phyloP scores from a whole-genome alignment of 2,329 filamentous ascomycete species.

The Colletotrichum horii region DNA sequence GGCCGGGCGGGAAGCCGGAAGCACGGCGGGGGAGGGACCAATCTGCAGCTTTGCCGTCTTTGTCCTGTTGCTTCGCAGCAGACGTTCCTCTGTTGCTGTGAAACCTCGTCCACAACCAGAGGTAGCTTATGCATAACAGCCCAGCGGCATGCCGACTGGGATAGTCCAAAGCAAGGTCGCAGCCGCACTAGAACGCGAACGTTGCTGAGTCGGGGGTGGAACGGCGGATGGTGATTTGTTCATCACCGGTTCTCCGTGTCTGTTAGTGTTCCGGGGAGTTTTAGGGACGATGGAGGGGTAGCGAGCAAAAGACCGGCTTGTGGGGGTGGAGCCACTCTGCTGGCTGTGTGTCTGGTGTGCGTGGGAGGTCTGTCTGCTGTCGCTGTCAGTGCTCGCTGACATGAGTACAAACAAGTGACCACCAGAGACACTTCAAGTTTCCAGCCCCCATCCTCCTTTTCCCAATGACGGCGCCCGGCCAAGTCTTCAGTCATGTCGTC shows the following conservation, averaged over 20 bases:
- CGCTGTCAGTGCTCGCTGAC: neutral
- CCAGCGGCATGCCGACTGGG: neutral
- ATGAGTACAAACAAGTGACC: neutral
- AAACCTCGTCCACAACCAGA: neutral
- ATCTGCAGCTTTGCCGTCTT: neutral
- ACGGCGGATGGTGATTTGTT: neutral
- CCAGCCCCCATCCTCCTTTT: neutral
- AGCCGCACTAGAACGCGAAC: neutral
- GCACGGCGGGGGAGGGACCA: neutral
- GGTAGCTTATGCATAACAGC: neutral
- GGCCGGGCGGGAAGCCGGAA: slow-evolving; percentile 1
- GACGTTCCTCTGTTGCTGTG: neutral
- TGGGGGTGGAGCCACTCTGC: slow-evolving; percentile 1
- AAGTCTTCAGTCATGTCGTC: neutral
- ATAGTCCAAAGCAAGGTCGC: neutral
- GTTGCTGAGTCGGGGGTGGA: neutral
- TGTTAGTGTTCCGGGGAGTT: neutral
- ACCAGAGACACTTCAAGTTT: neutral
- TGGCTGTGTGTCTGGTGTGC: neutral
- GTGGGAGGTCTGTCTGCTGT: neutral
- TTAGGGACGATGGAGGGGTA: neutral
- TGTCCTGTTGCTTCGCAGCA: neutral
- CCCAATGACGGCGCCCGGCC: neutral
- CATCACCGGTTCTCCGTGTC: neutral
- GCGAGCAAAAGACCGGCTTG: neutral